Conservation (phyloP, 2,329 filamentous ascomycete species). For the Sclerotinia nivalis region DNA sequence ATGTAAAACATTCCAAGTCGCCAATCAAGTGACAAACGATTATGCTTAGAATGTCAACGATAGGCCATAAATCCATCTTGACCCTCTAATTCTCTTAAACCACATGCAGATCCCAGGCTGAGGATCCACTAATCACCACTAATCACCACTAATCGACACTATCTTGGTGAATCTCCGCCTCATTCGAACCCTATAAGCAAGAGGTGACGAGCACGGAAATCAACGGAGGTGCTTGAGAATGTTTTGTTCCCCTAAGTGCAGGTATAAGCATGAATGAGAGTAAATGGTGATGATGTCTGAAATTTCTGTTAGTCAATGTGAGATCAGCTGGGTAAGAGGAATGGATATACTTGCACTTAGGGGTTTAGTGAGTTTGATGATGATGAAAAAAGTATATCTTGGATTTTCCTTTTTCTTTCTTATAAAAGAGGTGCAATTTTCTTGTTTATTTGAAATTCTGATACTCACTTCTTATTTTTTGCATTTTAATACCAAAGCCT, state of each 20-base stretch:
- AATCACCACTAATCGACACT: background rate
- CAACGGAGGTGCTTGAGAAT: conserved; percentile 4
- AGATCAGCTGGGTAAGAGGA: conserved; percentile 13
- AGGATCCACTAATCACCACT: background rate
- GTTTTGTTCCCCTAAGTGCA: conserved; percentile 21
- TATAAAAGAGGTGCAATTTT: background rate
- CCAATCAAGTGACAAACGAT: conserved; percentile 4
- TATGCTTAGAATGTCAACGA: conserved; percentile 1
- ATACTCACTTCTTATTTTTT: background rate
- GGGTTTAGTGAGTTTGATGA: conserved; percentile 25
- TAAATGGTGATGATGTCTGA: background rate
- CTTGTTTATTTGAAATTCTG: background rate
- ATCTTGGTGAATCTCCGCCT: conserved; percentile 8
- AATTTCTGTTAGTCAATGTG: conserved; percentile 9
- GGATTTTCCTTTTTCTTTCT: background rate
- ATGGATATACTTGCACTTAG: conserved; percentile 27
- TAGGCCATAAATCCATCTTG: conserved; percentile 1
- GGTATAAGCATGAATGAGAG: background rate
- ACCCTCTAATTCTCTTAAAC: conserved; percentile 6
- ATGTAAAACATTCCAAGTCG: background rate
- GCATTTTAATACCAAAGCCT: background rate
- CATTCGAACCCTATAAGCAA: conserved; percentile 20
- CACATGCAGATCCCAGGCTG: conserved; percentile 3
- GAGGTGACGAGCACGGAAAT: conserved; percentile 16
- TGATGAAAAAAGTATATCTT: conserved; percentile 3